phyloP scores from a whole-genome alignment of 1,284 basidiomycete species.

The Apiotrichum brassicae region DNA sequence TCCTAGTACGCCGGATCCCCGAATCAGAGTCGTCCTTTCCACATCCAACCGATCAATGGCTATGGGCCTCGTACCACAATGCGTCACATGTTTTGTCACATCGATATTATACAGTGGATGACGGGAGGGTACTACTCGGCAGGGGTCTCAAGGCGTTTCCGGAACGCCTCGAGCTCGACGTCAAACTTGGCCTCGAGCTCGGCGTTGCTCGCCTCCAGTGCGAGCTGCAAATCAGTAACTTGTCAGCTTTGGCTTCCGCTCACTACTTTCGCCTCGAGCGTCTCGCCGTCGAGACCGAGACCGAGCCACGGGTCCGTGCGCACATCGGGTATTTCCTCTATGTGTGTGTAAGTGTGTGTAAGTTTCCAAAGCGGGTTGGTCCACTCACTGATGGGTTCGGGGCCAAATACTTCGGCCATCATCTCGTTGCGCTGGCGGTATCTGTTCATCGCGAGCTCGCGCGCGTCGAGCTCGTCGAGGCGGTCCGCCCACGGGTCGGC shows the following conservation, averaged over 20 bases:
- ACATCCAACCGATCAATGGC: no score
- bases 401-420: constrained; percentile 38
- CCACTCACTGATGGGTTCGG: constrained; percentile 37
- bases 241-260: constrained; percentile 7
- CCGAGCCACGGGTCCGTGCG: constrained; percentile 32
- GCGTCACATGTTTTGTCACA: no score
- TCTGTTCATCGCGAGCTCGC: constrained; percentile 40
- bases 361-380: neutral
- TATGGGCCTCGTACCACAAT: no score
- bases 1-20: no score
- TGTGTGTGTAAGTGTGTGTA: no score
- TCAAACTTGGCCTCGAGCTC: constrained; percentile 29
- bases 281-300: constrained; percentile 31
- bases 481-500: constrained; percentile 41
- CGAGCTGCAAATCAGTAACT: constrained; percentile 7
- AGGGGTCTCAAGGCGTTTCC: constrained; percentile 7
- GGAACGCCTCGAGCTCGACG: constrained; percentile 20
- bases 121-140: no score
- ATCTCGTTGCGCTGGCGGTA: constrained; percentile 41
- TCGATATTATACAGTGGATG: no score
- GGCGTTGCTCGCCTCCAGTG: constrained; percentile 34
- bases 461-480: constrained; percentile 40
- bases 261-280: constrained; percentile 39
- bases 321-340: constrained; percentile 10
- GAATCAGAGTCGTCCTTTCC: no score